Percentiles rank a stretch among this genome's conserved stretches.
These are phyloP conservation scores for Leccinum brunneo-olivaceum DNA, from an alignment of 1,284 basidiomycete genomes.

Conservation along the genomic window DNA sequence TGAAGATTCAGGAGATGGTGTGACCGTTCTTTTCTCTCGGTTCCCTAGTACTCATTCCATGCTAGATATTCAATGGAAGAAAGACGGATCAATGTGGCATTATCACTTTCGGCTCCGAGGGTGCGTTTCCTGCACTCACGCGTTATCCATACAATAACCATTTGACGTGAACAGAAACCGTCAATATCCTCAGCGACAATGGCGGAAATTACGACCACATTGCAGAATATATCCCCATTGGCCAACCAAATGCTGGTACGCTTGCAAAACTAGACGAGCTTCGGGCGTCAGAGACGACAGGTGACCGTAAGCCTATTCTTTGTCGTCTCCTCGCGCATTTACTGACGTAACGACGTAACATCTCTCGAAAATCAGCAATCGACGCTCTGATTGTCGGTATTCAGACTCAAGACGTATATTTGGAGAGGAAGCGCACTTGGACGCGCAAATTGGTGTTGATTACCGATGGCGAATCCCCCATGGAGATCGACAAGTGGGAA, in stretches of 20 bases:
- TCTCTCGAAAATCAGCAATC: conserved; percentile 49
- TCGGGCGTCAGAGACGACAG: conserved; percentile 52
- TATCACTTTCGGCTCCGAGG: conserved; percentile 75
- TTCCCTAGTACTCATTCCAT: not conserved
- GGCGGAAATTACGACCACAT: conserved; percentile 73
- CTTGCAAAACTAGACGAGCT: conserved; percentile 69
- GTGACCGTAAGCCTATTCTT: conserved; percentile 54
- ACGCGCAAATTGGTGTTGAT: conserved; percentile 73
- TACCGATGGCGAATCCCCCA: conserved; percentile 74
- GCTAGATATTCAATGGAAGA: conserved; percentile 77
- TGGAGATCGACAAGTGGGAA: conserved; percentile 70
- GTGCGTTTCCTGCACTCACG: conserved; percentile 33
- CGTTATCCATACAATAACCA: not conserved
- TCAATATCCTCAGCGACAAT: conserved; percentile 63
- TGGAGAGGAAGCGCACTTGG: conserved; percentile 69
- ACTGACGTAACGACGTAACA: not conserved
- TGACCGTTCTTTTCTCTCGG: conserved; percentile 5
- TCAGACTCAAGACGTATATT: conserved; percentile 63
- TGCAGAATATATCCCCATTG: conserved; percentile 72
- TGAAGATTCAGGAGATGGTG: conserved; percentile 87
- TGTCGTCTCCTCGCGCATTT: not conserved
- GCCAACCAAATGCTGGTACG: conserved; percentile 69
- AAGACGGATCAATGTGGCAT: conserved; percentile 92
- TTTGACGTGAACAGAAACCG: conserved; percentile 45
- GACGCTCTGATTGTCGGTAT: conserved; percentile 84